Conservation (phyloP, 1,139 yeast genomes). For the Arxiozyma bovina region DNA sequence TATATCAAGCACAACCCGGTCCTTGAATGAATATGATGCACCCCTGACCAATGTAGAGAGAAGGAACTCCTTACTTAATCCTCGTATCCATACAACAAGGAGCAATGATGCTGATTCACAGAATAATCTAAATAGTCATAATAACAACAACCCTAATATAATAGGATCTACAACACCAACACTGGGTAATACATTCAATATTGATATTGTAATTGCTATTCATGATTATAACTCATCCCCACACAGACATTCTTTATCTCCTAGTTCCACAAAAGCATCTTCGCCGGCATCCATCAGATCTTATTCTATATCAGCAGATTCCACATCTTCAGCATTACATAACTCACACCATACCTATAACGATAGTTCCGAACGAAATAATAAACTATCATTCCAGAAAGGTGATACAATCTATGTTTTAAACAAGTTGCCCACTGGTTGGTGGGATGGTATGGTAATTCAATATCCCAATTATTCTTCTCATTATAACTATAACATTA, state of each 20-base stretch:
- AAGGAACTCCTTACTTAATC: neutral
- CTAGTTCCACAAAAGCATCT: neutral
- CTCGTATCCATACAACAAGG: neutral
- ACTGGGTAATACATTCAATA: constrained; percentile 21
- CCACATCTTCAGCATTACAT: neutral
- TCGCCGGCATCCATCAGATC: neutral
- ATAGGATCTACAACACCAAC: neutral
- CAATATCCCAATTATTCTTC: constrained; percentile 12
- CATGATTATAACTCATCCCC: constrained; percentile 14
- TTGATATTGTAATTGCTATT: constrained; percentile 26
- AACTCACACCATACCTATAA: constrained; percentile 1
- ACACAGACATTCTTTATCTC: neutral
- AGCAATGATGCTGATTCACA: neutral
- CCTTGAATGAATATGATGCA: neutral
- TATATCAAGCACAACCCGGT: neutral
- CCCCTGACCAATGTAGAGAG: neutral
- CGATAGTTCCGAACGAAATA: constrained; percentile 8
- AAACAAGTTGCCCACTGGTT: constrained; percentile 47
- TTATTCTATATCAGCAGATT: neutral
- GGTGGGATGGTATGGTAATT: constrained; percentile 62
- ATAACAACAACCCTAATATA: neutral
- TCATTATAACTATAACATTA: neutral
- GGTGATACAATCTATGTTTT: constrained; percentile 33
- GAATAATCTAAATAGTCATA: neutral
- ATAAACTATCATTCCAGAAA: constrained; percentile 12